Evolutionary conservation across 176 grass and related monocot genomes (phyloP).

Genomic region (Canna indica): DNA sequence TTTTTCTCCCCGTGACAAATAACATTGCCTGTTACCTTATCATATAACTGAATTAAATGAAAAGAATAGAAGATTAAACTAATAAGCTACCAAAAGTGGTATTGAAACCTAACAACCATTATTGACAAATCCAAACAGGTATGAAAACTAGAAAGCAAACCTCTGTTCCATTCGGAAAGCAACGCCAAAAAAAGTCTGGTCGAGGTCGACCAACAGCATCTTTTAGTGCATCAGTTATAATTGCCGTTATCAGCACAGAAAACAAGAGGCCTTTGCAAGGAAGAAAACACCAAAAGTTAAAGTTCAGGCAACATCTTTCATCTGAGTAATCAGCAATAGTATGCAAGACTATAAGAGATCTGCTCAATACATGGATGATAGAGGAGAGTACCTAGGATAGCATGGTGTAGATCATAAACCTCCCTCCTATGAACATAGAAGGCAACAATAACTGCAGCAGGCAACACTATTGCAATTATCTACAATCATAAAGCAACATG

Average conservation of each 20-base stretch:
- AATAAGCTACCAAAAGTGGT: conserved; percentile 2
- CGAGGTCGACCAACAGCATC: conserved; percentile 63
- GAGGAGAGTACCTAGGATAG: conserved; percentile 42
- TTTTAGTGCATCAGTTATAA: conserved; percentile 57
- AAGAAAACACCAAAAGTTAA: not conserved
- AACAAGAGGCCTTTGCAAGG: conserved; percentile 49
- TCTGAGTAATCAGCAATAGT: not conserved
- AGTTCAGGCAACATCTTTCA: not conserved
- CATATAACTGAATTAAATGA: conserved; percentile 33
- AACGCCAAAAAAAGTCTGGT: conserved; percentile 90
- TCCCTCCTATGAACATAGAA: conserved; percentile 49
- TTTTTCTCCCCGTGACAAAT: conserved; percentile 55
- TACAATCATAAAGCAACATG: conserved; percentile 20
- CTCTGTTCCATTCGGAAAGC: conserved; percentile 88
- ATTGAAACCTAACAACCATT: not conserved
- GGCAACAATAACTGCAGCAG: conserved; percentile 35
- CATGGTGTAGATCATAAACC: conserved; percentile 81
- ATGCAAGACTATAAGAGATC: not conserved
- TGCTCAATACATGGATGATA: not conserved
- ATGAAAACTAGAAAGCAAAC: conserved; percentile 21
- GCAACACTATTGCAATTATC: conserved; percentile 52
- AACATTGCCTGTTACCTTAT: conserved; percentile 58
- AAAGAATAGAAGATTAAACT: not conserved
- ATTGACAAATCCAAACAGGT: not conserved
- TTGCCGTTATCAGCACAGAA: conserved; percentile 58